Percentiles rank a stretch among this genome's conserved stretches.
Evolutionary conservation across 768 basidiomycete species (phyloP).

Genomic region (Lepiota brunneoincarnata): DNA sequence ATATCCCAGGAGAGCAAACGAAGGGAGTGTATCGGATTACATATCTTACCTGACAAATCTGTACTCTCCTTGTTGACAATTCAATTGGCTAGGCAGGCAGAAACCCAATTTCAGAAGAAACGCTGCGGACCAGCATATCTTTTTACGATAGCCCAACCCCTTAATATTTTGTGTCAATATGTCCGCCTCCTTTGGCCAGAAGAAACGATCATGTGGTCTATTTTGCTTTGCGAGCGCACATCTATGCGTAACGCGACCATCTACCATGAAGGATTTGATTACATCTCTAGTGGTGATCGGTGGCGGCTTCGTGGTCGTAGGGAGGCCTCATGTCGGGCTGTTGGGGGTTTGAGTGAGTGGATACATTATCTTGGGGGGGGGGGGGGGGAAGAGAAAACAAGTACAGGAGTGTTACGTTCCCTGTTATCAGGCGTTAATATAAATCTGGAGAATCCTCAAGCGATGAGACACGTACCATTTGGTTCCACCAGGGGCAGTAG

Average conservation of each 20-base stretch:
- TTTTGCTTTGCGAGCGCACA: background rate
- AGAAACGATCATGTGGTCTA: background rate
- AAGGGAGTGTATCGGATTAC: conserved; percentile 1
- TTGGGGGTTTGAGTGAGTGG: conserved; percentile 12
- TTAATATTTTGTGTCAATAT: too few species aligned
- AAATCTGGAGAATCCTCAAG: background rate
- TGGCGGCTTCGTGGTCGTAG: conserved; percentile 56
- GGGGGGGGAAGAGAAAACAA: conserved; percentile 23
- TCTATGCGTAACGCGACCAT: background rate
- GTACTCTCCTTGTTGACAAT: background rate
- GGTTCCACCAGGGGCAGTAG: conserved; percentile 86
- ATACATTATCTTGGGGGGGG: conserved; percentile 1
- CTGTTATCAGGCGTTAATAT: conserved; percentile 26
- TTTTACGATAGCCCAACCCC: too few species aligned
- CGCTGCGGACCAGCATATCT: too few species aligned
- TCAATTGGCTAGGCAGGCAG: background rate
- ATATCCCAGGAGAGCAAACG: background rate
- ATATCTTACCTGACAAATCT: conserved; percentile 4
- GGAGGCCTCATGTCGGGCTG: conserved; percentile 64
- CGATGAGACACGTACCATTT: conserved; percentile 71
- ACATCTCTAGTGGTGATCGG: conserved; percentile 29
- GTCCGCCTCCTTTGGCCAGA: too few species aligned
- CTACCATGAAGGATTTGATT: background rate
- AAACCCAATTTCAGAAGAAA: too few species aligned
- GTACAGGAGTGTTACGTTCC: conserved; percentile 82